Conservation (phyloP, 192 early-diverging fungal genomes). For the Gryganskiella cystojenkinii region DNA sequence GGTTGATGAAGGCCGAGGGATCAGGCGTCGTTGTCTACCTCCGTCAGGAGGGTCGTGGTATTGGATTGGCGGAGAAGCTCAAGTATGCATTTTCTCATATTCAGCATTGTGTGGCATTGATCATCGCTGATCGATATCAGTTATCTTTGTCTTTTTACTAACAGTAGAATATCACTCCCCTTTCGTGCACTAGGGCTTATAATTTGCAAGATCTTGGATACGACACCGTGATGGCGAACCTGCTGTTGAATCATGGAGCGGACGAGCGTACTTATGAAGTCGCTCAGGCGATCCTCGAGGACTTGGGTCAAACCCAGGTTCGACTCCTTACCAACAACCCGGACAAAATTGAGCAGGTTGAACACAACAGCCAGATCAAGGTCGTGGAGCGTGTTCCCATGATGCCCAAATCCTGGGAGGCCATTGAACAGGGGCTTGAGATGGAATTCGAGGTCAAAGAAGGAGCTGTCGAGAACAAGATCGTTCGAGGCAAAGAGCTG, state of each 20-base stretch:
- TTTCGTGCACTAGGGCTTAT: conserved; percentile 87
- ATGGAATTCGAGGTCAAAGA: conserved; percentile 32
- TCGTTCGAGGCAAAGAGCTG: conserved; percentile 63
- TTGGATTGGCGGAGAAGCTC: conserved; percentile 94
- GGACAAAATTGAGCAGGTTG: conserved; percentile 89
- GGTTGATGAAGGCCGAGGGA: conserved; percentile 83
- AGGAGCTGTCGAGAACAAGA: conserved; percentile 41
- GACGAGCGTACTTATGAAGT: conserved; percentile 95
- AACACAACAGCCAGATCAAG: conserved; percentile 71
- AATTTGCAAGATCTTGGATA: conserved; percentile 96
- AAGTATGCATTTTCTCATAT: conserved; percentile 59
- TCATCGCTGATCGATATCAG: background rate
- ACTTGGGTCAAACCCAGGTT: conserved; percentile 78
- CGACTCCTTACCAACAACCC: conserved; percentile 96
- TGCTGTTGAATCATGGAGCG: conserved; percentile 88
- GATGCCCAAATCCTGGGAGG: conserved; percentile 89
- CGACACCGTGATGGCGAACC: conserved; percentile 93
- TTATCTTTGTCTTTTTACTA: conserved; percentile 2
- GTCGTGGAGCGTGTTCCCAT: conserved; percentile 89
- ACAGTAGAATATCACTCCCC: background rate
- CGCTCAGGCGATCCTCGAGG: conserved; percentile 87
- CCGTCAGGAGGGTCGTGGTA: conserved; percentile 96
- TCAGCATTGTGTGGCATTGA: background rate
- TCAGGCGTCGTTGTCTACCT: conserved; percentile 96
- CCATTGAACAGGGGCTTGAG: conserved; percentile 30